These are phyloP conservation scores for Gnaphalium uliginosum DNA, from an alignment of 129 eudicot species.

Conservation along the genomic window DNA sequence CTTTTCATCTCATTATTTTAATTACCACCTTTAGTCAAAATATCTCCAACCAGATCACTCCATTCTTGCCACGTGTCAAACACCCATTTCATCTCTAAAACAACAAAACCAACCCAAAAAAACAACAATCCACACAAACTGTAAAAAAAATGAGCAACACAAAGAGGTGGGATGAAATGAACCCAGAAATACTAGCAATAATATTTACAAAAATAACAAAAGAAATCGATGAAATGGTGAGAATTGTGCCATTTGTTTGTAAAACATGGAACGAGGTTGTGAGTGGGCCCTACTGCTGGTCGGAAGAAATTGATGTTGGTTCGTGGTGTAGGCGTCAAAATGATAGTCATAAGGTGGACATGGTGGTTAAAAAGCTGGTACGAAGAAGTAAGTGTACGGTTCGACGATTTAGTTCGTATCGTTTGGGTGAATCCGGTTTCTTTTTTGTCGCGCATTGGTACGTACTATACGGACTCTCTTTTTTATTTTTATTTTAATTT, in stretches of 20 bases:
- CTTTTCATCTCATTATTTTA: too few species aligned
- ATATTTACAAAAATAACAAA: constrained; percentile 25
- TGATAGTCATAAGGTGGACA: constrained; percentile 20
- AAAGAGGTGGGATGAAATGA: constrained; percentile 15
- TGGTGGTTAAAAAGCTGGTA: constrained; percentile 37
- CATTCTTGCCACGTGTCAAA: too few species aligned
- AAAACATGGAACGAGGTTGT: constrained; percentile 37
- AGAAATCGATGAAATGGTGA: constrained; percentile 35
- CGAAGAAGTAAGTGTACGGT: constrained; percentile 31
- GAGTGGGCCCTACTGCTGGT: constrained; percentile 47
- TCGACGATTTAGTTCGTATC: constrained; percentile 28
- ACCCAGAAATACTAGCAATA: constrained; percentile 36
- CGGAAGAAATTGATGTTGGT: constrained; percentile 19
- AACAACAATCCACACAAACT: too few species aligned
- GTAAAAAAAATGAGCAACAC: neutral
- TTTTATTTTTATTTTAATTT: neutral
- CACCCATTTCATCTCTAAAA: too few species aligned
- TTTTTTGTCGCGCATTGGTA: constrained; percentile 36
- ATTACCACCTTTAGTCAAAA: too few species aligned
- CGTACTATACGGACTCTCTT: neutral
- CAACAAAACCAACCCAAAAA: too few species aligned
- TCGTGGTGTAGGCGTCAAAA: constrained; percentile 33
- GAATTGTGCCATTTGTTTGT: constrained; percentile 39
- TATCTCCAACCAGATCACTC: too few species aligned
- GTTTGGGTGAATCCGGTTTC: constrained; percentile 40